These are phyloP conservation scores for Strobilomyces dryophilus DNA, from an alignment of 768 basidiomycete genomes.

Conservation along the genomic window DNA sequence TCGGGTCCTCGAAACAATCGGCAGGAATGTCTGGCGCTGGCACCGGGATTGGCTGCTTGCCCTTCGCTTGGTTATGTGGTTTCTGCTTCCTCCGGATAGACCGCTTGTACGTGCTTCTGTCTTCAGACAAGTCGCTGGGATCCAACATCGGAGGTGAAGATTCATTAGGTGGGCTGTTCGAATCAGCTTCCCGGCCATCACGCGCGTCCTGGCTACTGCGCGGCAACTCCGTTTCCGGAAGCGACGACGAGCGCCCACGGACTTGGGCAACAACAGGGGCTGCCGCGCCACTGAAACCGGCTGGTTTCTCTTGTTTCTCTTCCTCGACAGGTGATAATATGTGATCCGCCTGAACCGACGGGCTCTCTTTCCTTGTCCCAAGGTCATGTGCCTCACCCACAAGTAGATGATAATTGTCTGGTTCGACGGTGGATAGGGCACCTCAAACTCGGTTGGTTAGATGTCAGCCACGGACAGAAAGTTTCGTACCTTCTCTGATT, in stretches of 20 bases:
- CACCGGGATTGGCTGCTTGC: slow-evolving; percentile 58
- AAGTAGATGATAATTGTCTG: slow-evolving; percentile 37
- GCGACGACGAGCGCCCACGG: slow-evolving; percentile 42
- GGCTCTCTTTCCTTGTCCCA: slow-evolving; percentile 23
- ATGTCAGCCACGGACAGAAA: background rate
- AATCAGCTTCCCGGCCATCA: slow-evolving; percentile 9
- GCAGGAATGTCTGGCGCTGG: slow-evolving; percentile 71
- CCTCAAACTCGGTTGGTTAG: slow-evolving; percentile 28
- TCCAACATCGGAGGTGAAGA: slow-evolving; percentile 45
- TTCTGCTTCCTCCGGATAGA: slow-evolving; percentile 55
- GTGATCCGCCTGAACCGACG: slow-evolving; percentile 45
- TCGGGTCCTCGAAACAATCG: slow-evolving; percentile 82
- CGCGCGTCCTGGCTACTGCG: slow-evolving; percentile 26
- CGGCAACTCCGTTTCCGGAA: slow-evolving; percentile 27
- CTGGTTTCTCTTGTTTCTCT: slow-evolving; percentile 41
- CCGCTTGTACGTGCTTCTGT: slow-evolving; percentile 47
- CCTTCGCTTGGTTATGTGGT: slow-evolving; percentile 50
- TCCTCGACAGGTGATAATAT: slow-evolving; percentile 51
- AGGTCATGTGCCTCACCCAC: background rate
- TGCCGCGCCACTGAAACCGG: slow-evolving; percentile 57
- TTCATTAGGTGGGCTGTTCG: slow-evolving; percentile 36
- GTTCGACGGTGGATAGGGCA: slow-evolving; percentile 10
- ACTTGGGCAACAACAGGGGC: slow-evolving; percentile 68
- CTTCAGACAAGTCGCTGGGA: slow-evolving; percentile 42
- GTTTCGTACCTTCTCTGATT: slow-evolving; percentile 46